Percentiles rank a stretch among this genome's conserved stretches.
Evolutionary conservation across 2,329 filamentous ascomycete species (phyloP).

Genomic region (Emericellopsis atlantica): DNA sequence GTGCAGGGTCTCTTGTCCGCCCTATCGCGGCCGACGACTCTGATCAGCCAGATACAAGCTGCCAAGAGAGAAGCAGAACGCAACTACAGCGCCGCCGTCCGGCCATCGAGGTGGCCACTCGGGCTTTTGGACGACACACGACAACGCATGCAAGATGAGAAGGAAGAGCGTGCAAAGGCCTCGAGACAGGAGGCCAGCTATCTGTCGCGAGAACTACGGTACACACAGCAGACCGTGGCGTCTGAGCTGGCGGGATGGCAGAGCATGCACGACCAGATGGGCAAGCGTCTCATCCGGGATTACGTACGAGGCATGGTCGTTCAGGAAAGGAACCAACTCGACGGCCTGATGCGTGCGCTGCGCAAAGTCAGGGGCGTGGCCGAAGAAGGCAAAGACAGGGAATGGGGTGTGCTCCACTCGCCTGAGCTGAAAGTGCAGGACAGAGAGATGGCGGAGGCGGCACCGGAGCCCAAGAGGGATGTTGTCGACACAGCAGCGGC

Average conservation of each 20-base stretch:
- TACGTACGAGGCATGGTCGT: conserved; percentile 71
- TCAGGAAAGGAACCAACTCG: conserved; percentile 64
- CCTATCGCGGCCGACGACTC: conserved; percentile 63
- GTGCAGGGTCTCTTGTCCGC: conserved; percentile 70
- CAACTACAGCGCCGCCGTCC: conserved; percentile 59
- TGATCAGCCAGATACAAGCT: conserved; percentile 65
- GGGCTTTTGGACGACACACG: conserved; percentile 79
- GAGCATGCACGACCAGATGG: conserved; percentile 70
- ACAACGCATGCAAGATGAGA: conserved; percentile 69
- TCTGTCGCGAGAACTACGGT: conserved; percentile 71
- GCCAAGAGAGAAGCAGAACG: conserved; percentile 68
- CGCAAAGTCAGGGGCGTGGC: conserved; percentile 36
- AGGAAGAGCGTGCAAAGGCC: conserved; percentile 64
- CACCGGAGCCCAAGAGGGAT: conserved; percentile 3
- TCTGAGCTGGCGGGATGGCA: conserved; percentile 90
- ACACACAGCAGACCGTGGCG: conserved; percentile 89
- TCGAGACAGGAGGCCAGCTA: conserved; percentile 58
- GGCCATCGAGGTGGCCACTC: conserved; percentile 68
- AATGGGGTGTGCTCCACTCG: conserved; percentile 1
- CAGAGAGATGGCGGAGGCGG: conserved; percentile 7
- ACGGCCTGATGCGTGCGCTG: conserved; percentile 69
- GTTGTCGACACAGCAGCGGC: too few relatives aligned
- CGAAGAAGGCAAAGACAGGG: conserved; percentile 1
- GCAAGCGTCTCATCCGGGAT: conserved; percentile 59
- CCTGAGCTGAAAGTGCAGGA: conserved; percentile 3